Evolutionary conservation across 306 rosid species (phyloP).

Genomic region (Trifolium pratense): DNA sequence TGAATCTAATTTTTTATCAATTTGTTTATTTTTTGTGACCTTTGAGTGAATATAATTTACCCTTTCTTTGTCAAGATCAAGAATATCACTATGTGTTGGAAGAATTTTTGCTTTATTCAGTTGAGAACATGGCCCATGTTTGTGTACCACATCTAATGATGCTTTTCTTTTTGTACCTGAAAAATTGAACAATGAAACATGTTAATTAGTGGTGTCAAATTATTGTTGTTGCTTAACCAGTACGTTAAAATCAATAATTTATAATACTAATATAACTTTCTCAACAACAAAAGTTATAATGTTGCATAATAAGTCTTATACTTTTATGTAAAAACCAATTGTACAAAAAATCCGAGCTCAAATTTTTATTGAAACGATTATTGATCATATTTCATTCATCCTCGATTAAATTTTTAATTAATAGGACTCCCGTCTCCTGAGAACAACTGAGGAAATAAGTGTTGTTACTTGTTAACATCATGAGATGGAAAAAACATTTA

Average conservation of each 20-base stretch:
- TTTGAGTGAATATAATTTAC: slow-evolving; percentile 50
- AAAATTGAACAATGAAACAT: neutral
- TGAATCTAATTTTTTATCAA: neutral
- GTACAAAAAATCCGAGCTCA: no score
- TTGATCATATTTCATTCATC: no score
- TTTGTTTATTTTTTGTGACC: slow-evolving; percentile 9
- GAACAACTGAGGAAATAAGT: no score
- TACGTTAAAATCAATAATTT: neutral
- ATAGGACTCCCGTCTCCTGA: no score
- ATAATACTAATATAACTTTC: neutral
- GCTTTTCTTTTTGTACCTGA: slow-evolving; percentile 47
- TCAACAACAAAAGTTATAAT: neutral
- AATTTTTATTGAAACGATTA: no score
- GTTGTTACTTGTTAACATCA: no score
- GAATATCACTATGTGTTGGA: slow-evolving; percentile 45
- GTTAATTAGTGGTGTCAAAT: slow-evolving; percentile 21
- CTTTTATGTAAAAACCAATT: no score
- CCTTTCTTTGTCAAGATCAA: slow-evolving; percentile 48
- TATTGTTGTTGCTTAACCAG: neutral
- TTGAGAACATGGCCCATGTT: slow-evolving; percentile 63
- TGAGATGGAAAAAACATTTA: no score
- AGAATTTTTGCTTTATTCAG: neutral
- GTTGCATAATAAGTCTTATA: neutral
- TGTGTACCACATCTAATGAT: slow-evolving; percentile 57
- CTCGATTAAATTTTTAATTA: no score